A percentile compares a stretch with the other conserved stretches of the same genome.
These are phyloP conservation scores for Volvox africanus DNA, from an alignment of 139 green algal genomes.

Conservation along the genomic window DNA sequence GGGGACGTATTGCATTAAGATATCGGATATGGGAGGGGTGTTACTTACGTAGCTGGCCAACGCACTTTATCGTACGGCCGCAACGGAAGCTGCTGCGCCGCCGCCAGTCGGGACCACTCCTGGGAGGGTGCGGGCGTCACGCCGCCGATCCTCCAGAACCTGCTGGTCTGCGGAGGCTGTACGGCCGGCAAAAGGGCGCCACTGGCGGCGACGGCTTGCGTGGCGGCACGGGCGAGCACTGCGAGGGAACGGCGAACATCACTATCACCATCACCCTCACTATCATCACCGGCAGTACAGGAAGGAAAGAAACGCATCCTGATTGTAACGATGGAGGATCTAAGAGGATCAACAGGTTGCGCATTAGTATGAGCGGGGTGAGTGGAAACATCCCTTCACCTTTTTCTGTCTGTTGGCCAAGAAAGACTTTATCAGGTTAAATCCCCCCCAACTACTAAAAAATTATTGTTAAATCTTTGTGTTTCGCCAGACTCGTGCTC, in stretches of 20 bases:
- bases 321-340: too few relatives aligned
- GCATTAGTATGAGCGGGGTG: too few relatives aligned
- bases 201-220: not conserved
- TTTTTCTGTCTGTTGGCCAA: too few relatives aligned
- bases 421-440: too few relatives aligned
- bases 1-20: too few relatives aligned
- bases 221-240: not conserved
- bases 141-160: not conserved
- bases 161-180: slow-evolving; percentile 8
- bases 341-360: too few relatives aligned
- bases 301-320: too few relatives aligned
- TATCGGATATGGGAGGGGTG: too few relatives aligned
- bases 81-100: slow-evolving; percentile 40
- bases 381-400: not conserved
- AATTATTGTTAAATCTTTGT: too few relatives aligned
- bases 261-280: not conserved
- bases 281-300: not conserved
- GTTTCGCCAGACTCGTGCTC: not conserved
- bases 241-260: not conserved
- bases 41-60: not conserved
- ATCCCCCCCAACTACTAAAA: too few relatives aligned
- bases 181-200: not conserved
- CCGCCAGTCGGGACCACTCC: slow-evolving; percentile 33
- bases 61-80: slow-evolving; percentile 30
- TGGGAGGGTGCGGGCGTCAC: not conserved